A percentile compares a stretch with the other conserved stretches of the same genome.
phyloP scores from a whole-genome alignment of 2,329 filamentous ascomycete genomes.

The Xylogone sp. region DNA sequence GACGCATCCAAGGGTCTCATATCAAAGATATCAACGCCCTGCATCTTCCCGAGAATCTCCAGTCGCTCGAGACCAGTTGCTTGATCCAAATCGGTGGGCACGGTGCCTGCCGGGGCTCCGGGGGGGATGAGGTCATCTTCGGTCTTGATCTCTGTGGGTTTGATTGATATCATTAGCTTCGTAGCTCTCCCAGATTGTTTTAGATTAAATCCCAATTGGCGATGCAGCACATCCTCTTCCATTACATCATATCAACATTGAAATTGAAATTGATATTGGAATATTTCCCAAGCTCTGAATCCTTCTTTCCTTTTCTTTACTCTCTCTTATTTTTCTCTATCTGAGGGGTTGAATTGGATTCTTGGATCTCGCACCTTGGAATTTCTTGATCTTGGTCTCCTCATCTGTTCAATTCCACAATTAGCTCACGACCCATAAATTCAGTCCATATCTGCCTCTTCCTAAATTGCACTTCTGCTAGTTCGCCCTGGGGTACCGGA shows the following conservation, averaged over 20 bases:
- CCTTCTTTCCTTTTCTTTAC: no score
- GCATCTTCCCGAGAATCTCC: conserved; percentile 99
- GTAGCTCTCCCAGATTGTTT: background rate
- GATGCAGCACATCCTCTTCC: no score
- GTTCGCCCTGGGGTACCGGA: no score
- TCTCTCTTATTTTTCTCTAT: no score
- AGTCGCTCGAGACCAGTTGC: conserved; percentile 96
- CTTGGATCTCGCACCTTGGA: conserved; percentile 28
- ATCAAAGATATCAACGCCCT: conserved; percentile 96
- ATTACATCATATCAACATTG: no score
- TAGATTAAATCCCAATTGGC: no score
- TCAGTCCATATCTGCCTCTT: no score
- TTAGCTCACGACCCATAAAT: no score
- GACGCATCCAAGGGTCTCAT: conserved; percentile 94
- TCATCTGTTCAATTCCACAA: background rate
- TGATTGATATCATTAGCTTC: background rate
- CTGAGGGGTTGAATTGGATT: no score
- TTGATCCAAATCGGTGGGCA: conserved; percentile 94
- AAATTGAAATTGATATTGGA: no score
- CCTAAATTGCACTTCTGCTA: no score
- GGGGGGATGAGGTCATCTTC: conserved; percentile 81
- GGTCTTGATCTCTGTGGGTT: conserved; percentile 68
- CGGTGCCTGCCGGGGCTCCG: conserved; percentile 75
- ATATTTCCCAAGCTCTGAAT: no score
- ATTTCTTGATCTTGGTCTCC: conserved; percentile 26